Base-by-base conservation (phyloP, 1,284 basidiomycete species). In the Microbotryum saponariae region DNA sequence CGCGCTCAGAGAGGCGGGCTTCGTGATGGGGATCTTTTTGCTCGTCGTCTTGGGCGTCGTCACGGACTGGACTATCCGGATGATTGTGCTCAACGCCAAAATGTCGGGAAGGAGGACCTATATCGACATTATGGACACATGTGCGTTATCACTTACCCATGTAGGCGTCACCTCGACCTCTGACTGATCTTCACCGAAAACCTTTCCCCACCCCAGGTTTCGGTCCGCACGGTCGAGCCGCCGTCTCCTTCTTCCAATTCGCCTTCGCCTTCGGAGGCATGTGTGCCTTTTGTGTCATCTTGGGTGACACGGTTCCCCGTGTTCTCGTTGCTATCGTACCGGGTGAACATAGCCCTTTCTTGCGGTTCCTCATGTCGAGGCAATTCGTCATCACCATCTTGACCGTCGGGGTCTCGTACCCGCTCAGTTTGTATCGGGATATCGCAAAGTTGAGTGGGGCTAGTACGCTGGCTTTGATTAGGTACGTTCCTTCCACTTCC, bases 61-160 rank as follows among this genome's bases (percentile, higher is more conserved):
- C 47, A 97, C 94, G 14, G 93, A 97, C 77, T 98, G 94, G 94
- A 98, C 96, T 4, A 97, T 99, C 64, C 86, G 93, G 16, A 82
- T 99, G 42, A 69, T 71, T 46, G 76, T 77, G 3, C 77, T 93
- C 69, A 97, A 97, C 73, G 93, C 92, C 42, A 99, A 99, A 78
- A 80, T 99, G 62, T 91, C 89, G 70, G 94, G 96, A 0, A 81
- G 88, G 56, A 85, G 84, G 66, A 92, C 91, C 2, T 99, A 98
- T 74, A 96, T 97, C 68, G 94, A 90, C 50, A 78, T 78, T 59
- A 68, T 75, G 63, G 50, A 66, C 47, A 47, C 53, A n/a, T 68
- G 63, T 58, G 20, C 23, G 54, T 20, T 21, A 31, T 31, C 31
- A 8, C 31, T 31, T 31, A 8, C 2, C 31, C 7, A 31, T 10